Evolutionary conservation across 768 basidiomycete genomes (phyloP).

Genomic region (Boletus rubescentipes): DNA sequence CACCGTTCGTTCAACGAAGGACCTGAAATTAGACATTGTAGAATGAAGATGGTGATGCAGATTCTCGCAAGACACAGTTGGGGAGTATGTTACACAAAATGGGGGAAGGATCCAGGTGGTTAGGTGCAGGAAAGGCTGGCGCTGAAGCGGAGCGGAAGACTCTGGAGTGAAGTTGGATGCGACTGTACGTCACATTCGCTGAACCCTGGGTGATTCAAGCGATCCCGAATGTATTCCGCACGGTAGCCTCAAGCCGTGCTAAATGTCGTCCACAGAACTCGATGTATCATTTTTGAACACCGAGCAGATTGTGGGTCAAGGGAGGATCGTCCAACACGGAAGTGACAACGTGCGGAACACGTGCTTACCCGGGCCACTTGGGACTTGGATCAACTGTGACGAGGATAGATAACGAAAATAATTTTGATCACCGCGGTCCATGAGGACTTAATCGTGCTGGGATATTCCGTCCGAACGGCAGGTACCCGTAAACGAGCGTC

Average conservation of each 20-base stretch:
- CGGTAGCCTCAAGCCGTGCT: not conserved
- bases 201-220: not conserved
- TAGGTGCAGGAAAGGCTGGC: not conserved
- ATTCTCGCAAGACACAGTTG: not conserved
- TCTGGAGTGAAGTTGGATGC: too few species aligned
- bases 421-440: not conserved
- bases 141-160: not conserved
- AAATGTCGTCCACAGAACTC: not conserved
- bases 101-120: not conserved
- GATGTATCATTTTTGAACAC: not conserved
- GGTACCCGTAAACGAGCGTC: too few species aligned
- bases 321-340: not conserved
- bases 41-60: not conserved
- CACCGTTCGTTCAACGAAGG: slow-evolving; percentile 9
- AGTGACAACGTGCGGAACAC: slow-evolving; percentile 8
- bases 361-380: not conserved
- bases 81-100: not conserved
- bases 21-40: slow-evolving; percentile 7
- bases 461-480: too few species aligned
- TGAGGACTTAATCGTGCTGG: not conserved
- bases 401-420: not conserved
- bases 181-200: not conserved
- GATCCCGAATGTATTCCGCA: not conserved
- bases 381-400: too few species aligned
- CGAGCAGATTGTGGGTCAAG: not conserved